Conservation (phyloP, 2,329 filamentous ascomycete species). For the Daldinia sp. region DNA sequence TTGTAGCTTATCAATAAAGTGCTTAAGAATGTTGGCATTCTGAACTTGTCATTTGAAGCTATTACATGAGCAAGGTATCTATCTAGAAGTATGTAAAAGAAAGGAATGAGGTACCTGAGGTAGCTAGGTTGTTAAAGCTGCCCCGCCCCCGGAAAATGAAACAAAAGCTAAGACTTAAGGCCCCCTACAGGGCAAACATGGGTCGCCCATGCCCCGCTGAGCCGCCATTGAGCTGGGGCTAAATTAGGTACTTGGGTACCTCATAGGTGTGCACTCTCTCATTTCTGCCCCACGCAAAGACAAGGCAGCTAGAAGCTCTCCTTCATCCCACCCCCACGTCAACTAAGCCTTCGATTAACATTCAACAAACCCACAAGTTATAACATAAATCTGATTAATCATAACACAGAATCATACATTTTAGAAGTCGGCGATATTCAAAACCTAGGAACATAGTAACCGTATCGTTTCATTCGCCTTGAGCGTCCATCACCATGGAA, state of each 20-base stretch:
- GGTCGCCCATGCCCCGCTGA: constrained; percentile 13
- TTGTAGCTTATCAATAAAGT: neutral
- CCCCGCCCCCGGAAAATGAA: constrained; percentile 11
- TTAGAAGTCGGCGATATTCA: neutral
- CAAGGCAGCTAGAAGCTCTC: constrained; percentile 13
- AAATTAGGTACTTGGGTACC: constrained; percentile 6
- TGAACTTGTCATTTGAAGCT: neutral
- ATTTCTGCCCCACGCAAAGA: constrained; percentile 8
- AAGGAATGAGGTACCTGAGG: neutral
- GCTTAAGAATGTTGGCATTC: neutral
- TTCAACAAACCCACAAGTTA: neutral
- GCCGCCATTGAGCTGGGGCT: constrained; percentile 11
- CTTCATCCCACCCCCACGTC: constrained; percentile 10
- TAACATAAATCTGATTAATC: neutral
- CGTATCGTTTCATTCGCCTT: neutral
- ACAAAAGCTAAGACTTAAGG: neutral
- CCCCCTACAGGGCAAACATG: neutral
- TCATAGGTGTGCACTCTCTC: neutral
- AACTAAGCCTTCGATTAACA: neutral
- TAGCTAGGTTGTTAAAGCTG: constrained; percentile 1
- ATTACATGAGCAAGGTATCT: neutral
- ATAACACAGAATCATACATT: neutral
- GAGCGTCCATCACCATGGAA: constrained; percentile 53
- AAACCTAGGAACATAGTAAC: neutral
- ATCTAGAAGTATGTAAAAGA: neutral